Evolutionary conservation across 768 basidiomycete genomes (phyloP).

Genomic region (Peribolospora kevripleyi): DNA sequence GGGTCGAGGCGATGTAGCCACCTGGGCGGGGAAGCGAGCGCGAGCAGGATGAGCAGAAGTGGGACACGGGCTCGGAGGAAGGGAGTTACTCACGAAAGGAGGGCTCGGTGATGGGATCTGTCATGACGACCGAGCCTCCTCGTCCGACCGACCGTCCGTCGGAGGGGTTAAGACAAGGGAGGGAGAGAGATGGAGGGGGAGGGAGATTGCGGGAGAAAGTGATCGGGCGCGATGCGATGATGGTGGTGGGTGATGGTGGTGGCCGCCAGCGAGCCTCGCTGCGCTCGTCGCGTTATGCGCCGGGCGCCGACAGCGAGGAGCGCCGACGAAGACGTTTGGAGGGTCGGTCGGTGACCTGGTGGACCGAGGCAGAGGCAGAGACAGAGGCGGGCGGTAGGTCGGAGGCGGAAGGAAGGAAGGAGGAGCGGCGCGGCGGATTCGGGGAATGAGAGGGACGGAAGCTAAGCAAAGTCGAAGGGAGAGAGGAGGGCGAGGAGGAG

Average conservation of each 20-base stretch:
- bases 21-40: conserved; percentile 54
- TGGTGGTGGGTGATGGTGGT: no score
- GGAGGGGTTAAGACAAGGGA: neutral
- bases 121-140: no score
- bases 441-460: neutral
- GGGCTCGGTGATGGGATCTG: conserved; percentile 7
- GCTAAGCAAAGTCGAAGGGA: no score
- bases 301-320: no score
- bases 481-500: no score
- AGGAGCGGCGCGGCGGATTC: neutral
- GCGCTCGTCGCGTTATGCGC: no score
- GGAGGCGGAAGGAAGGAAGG: neutral
- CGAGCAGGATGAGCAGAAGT: neutral
- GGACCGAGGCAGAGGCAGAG: neutral
- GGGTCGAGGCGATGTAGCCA: conserved; percentile 85
- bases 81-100: conserved; percentile 5
- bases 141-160: neutral
- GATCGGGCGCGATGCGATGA: no score
- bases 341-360: conserved; percentile 1
- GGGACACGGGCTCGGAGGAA: neutral
- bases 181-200: no score
- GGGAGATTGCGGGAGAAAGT: no score
- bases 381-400: conserved; percentile 1
- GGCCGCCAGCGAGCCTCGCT: no score
- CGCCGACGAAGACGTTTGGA: neutral